Evolutionary conservation across 306 rosid species (phyloP), one percentile per base, ranked within the genome.

Genomic region (Rosa persica): DNA sequence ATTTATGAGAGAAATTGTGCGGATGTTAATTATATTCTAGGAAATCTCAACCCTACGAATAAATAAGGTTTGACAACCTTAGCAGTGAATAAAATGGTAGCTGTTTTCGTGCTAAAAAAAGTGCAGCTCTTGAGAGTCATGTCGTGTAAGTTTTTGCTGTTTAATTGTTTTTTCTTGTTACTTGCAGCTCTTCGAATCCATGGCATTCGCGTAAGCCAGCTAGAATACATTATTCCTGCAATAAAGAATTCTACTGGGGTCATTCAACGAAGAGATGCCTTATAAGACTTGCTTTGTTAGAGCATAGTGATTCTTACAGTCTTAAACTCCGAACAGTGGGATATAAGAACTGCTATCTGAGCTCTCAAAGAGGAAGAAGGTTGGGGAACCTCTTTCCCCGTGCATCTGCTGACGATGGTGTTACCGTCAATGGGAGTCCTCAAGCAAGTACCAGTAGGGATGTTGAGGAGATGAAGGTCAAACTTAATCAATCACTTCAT

Each of bases 341-440:
- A 60, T 66, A 61, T 86, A 81, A 84, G 85, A 87, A 87, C 46
- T 82, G 74, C 67, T 85, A 67, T 87, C 49, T 86, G 70, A 75
- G 77, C 1, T 83, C 80, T 80, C 85, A 74, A 81, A 87, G 87
- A 77, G 70, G 84, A 30, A 81, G 90, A 80, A 83, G 84, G 74
- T 78, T 75, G 78, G 76, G 49, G 61, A 72, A 64, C 73, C 76
- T 77, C 54, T 12, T 81, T 48, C 91, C 90, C 57, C 81, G 72
- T 88, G 89, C 92, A 19, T 84, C 98, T 78, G 81, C 87, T 58
- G 99, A 95, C 44, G 99, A 95, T 73, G 90, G 98, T 76, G 85
- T 89, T 65, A 78, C 92, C 20, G 90, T 91, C 74, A 93, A 95
- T 83, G 97, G 97, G 81, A 90, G 86, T 73, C 90, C 89, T 58